Percentiles rank a stretch among this genome's conserved stretches.
phyloP scores from a whole-genome alignment of 1,284 basidiomycete species.

The Cryptococcus amylolentus region DNA sequence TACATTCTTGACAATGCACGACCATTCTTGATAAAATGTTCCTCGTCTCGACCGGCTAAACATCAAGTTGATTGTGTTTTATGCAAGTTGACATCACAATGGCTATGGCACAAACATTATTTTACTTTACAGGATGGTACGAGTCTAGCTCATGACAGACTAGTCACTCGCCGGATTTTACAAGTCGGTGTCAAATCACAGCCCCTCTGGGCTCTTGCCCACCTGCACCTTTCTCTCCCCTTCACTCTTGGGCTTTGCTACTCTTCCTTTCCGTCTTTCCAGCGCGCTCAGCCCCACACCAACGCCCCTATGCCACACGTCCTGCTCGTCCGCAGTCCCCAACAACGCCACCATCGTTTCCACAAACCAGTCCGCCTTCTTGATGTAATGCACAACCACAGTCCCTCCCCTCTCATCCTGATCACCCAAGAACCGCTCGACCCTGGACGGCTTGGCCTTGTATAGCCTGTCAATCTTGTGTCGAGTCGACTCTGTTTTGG shows the following conservation, averaged over 20 bases:
- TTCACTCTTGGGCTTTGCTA: conserved; percentile 1
- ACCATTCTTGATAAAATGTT: too few relatives aligned
- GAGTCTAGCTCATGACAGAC: too few relatives aligned
- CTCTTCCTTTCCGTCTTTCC: conserved; percentile 14
- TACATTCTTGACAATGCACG: too few relatives aligned
- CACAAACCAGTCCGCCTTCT: conserved; percentile 92
- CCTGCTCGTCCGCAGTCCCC: conserved; percentile 61
- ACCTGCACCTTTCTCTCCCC: background rate
- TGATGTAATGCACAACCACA: conserved; percentile 93
- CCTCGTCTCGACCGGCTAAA: too few relatives aligned
- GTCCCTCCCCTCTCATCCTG: conserved; percentile 71
- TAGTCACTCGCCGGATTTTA: too few relatives aligned
- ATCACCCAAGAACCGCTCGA: conserved; percentile 61
- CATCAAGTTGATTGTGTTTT: too few relatives aligned
- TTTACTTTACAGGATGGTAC: too few relatives aligned
- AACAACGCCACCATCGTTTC: conserved; percentile 87
- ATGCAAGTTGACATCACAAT: too few relatives aligned
- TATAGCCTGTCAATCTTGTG: conserved; percentile 55
- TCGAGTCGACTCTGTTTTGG: conserved; percentile 7
- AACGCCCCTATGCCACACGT: conserved; percentile 20
- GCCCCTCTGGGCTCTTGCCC: too few relatives aligned
- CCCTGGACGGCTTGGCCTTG: conserved; percentile 39
- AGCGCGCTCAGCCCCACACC: conserved; percentile 17
- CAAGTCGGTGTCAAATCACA: too few relatives aligned
- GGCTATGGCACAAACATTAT: too few relatives aligned